Base-by-base conservation (phyloP, 441 rosid species). In the Raphanus hybrid region DNA sequence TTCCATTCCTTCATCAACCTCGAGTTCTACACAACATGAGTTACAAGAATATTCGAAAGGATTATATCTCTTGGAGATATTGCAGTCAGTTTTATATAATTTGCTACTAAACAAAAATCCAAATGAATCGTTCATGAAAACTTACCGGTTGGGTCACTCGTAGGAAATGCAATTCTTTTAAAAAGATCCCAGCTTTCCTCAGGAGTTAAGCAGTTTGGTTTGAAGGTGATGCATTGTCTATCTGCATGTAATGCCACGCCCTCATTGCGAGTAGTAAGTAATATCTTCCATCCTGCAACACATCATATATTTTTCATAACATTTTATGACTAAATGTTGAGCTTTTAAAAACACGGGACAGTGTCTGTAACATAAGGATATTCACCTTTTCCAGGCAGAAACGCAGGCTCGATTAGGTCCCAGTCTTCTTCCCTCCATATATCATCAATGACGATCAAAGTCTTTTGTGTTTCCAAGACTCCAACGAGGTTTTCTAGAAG, bases 241-340 rank as follows among this genome's bases (percentile, higher is more conserved):
- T 62, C 26, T 3, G 67, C 67, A 8, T 5, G 26, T 35, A 63
- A 1, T 15, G 26, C 67, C 7, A 63, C 67, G 1, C 12, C 67
- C 2, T 62, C 67, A 4, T 62, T 62, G 6, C 67, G 67, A 34
- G 67, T 7, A 62, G 67, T 62, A 34, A 62, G 23, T 3, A 62
- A 0, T 32, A 62, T 0, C 26, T 62, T 62, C 67, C 23, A 62
- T 43, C 52, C 52, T 43, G 50, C 1, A 41, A 41, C 4, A 9
- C 0, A 41, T 41, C 3, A 9, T 34, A 34, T 34, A 5, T 34
- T 5, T 34, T 5, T n/a, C 37, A 34, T 34, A 4, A 34, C 6
- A 8, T 34, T 34, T 34, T 5, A 6, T 39, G 43, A 39, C 2
- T 4, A 43, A 43, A 43, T 43, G 5, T 4, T 45, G 57, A 52